Conservation (phyloP, 2,329 filamentous ascomycete genomes). For the Nothophaeocryptopus gaeumannii region DNA sequence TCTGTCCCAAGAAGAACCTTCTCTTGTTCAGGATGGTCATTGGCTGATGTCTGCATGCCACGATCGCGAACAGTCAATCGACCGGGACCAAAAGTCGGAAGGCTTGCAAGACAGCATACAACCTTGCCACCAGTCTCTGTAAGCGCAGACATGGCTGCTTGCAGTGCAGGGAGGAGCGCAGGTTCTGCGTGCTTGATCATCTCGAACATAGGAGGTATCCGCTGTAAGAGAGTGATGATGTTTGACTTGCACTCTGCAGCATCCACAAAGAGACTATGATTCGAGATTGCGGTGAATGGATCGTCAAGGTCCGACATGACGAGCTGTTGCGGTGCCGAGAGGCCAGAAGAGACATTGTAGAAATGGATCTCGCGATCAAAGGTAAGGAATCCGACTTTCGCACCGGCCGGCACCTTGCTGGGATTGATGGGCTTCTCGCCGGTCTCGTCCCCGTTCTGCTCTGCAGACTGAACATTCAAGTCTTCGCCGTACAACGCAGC, state of each 20-base stretch:
- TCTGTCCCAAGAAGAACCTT: constrained; percentile 91
- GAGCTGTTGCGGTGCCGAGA: constrained; percentile 93
- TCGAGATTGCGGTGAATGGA: constrained; percentile 83
- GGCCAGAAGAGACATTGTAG: constrained; percentile 79
- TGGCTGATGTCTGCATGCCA: constrained; percentile 76
- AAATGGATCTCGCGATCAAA: constrained; percentile 97
- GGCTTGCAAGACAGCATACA: constrained; percentile 77
- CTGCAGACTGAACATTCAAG: constrained; percentile 49
- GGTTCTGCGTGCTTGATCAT: constrained; percentile 87
- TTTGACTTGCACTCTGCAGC: constrained; percentile 83
- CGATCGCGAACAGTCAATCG: constrained; percentile 83
- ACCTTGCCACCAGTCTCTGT: constrained; percentile 89
- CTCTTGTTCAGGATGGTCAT: constrained; percentile 78
- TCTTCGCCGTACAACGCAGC: constrained; percentile 76
- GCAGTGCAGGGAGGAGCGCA: constrained; percentile 77
- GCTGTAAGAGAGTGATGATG: constrained; percentile 80
- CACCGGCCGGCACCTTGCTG: constrained; percentile 66
- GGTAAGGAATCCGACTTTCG: constrained; percentile 91
- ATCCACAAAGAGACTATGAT: constrained; percentile 87
- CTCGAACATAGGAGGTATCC: constrained; percentile 82
- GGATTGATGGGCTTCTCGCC: constrained; percentile 47
- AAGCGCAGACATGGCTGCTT: constrained; percentile 78
- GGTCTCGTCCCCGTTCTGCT: constrained; percentile 46
- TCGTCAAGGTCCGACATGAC: constrained; percentile 98
- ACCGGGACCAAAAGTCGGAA: constrained; percentile 90